phyloP scores from a whole-genome alignment of 768 basidiomycete genomes.

The Boletellus ananas region DNA sequence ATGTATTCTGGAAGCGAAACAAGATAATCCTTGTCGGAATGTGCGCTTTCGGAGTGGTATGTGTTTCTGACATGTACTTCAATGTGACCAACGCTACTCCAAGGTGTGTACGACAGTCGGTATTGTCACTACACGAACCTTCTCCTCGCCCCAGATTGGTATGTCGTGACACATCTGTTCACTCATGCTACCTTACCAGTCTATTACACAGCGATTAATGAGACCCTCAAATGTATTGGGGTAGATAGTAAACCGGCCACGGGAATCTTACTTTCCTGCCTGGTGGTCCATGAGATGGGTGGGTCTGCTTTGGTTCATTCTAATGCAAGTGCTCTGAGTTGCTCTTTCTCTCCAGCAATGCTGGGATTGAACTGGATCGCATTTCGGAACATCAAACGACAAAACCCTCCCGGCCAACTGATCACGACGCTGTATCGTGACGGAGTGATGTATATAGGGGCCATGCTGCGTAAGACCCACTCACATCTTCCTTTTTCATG shows the following conservation, averaged over 20 bases:
- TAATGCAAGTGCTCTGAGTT: not conserved
- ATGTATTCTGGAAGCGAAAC: slow-evolving; percentile 14
- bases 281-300: slow-evolving; percentile 18
- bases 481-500: not conserved
- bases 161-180: too few relatives aligned
- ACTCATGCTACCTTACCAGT: not conserved
- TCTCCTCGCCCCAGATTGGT: not conserved
- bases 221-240: slow-evolving; percentile 8
- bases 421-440: slow-evolving; percentile 17
- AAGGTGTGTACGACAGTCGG: slow-evolving; percentile 6
- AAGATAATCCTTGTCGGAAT: slow-evolving; percentile 18
- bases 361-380: slow-evolving; percentile 15
- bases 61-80: not conserved
- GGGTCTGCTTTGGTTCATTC: not conserved
- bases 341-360: slow-evolving; percentile 7
- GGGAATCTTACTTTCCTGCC: slow-evolving; percentile 5
- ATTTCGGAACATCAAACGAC: slow-evolving; percentile 14
- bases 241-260: slow-evolving; percentile 1
- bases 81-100: not conserved
- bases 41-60: slow-evolving; percentile 8
- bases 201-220: too few relatives aligned
- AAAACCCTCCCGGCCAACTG: slow-evolving; percentile 4
- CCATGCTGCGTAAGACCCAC: slow-evolving; percentile 9
- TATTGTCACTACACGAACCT: slow-evolving; percentile 7
- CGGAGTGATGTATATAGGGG: slow-evolving; percentile 16